Base-by-base conservation (phyloP, 139 green algal genomes). In the Chlamydomonas sp. region DNA sequence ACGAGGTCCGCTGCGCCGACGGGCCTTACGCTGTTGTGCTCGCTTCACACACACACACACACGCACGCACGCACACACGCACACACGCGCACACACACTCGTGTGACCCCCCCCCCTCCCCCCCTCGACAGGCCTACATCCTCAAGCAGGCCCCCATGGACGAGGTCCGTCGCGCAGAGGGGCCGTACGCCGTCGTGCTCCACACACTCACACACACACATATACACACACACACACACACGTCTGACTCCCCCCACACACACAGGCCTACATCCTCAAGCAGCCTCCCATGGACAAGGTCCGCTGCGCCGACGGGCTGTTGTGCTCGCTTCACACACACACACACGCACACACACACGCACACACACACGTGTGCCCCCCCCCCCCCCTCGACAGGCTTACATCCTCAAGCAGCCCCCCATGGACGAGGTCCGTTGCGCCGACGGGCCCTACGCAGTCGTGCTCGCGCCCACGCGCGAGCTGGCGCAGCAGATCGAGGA, bases 401-500 rank as follows among this genome's bases (percentile, higher is more conserved):
- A 98, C 85, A 96, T 97, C 75, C 85, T 86, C 80, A 84, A 79
- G 57, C 90, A 96, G 79, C 92, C 93, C 24, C 65, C 72, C 13
- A 98, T 98, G 94, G 88, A 80, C 5, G 92, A 96, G 59, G 85
- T 88, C 47, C 78, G 79, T 62, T 93, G 90, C 60, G 79, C 79
- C 5, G 84, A 94, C 29, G 89, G 92, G 10, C 92, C 92, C 1
- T 98, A 98, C 67, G 86, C 92, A 2, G 81, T 98, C 30, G 81
- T 99, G 54, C 87, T 99, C 71, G 95, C 95, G 3, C 95, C 95
- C 57, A 99, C 95, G 0, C 88, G 95, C 28, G 90, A 96, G 82
- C 80, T 96, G 66, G 88, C 90, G 16, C 90, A 95, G 77, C 90
- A 96, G 80, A 89, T 89, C 65, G 81, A 84, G 76, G 81, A 84